These are phyloP conservation scores for Rubus idaeus DNA, from an alignment of 306 rosid species.

Conservation along the genomic window DNA sequence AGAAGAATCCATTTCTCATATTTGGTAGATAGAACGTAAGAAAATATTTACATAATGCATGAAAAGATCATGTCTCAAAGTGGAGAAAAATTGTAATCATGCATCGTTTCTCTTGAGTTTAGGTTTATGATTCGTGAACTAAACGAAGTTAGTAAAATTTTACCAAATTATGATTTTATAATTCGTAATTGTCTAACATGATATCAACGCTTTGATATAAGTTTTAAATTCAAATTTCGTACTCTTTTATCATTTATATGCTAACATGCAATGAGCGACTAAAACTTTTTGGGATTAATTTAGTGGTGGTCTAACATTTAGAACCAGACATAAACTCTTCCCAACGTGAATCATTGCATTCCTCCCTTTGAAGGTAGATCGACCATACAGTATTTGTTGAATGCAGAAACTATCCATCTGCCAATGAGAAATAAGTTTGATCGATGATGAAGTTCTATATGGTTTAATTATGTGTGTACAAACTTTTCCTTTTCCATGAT, in stretches of 20 bases:
- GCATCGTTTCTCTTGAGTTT: neutral
- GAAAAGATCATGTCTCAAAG: neutral
- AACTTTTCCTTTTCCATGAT: neutral
- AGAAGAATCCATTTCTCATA: too few relatives aligned
- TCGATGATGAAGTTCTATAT: neutral
- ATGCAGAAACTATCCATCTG: constrained; percentile 6
- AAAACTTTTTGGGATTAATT: neutral
- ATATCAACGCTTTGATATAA: too few relatives aligned
- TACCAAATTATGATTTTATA: too few relatives aligned
- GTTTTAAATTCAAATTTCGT: too few relatives aligned
- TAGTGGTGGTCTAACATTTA: neutral
- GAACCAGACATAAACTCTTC: neutral
- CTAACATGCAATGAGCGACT: too few relatives aligned
- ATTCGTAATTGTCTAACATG: too few relatives aligned
- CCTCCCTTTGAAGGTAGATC: neutral
- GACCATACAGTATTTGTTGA: neutral
- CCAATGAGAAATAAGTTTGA: neutral
- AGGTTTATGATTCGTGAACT: too few relatives aligned
- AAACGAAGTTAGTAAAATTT: too few relatives aligned
- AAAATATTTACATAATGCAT: neutral
- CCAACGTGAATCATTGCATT: neutral
- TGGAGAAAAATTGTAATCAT: neutral
- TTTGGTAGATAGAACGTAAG: too few relatives aligned
- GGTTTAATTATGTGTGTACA: neutral
- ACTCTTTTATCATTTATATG: too few relatives aligned